phyloP scores from a whole-genome alignment of 768 basidiomycete genomes.

The Tylopilus rubrobrunneus region DNA sequence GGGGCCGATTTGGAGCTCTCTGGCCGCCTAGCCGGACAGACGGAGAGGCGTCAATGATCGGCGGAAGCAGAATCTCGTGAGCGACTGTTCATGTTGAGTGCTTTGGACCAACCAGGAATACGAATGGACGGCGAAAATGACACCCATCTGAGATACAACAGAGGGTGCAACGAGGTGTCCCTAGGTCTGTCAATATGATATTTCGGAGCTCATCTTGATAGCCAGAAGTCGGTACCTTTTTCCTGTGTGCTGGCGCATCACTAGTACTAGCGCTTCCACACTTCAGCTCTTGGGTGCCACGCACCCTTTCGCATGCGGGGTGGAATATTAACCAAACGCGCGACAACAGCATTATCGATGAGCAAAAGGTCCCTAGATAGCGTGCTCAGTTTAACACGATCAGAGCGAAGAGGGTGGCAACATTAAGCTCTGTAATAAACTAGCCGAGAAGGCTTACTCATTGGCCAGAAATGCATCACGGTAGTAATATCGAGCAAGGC shows the following conservation, averaged over 20 bases:
- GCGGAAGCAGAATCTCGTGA: slow-evolving; percentile 7
- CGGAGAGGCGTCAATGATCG: slow-evolving; percentile 12
- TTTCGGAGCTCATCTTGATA: slow-evolving; percentile 3
- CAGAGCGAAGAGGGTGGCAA: slow-evolving; percentile 5
- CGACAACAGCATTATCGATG: slow-evolving; percentile 20
- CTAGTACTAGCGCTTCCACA: background rate
- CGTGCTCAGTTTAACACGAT: slow-evolving; percentile 1
- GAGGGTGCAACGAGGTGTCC: slow-evolving; percentile 17
- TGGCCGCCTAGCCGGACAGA: slow-evolving; percentile 1
- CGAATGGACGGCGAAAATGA: background rate
- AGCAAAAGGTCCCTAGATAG: slow-evolving; percentile 3
- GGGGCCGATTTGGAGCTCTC: background rate
- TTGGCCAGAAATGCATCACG: slow-evolving; percentile 9
- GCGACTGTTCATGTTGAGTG: no score
- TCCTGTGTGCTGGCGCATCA: background rate
- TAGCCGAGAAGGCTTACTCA: slow-evolving; percentile 8
- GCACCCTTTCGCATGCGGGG: background rate
- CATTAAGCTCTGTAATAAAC: background rate
- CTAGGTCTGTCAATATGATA: background rate
- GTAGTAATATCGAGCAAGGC: background rate
- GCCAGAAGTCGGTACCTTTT: slow-evolving; percentile 9
- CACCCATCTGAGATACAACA: background rate
- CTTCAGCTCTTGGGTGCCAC: background rate
- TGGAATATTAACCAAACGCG: slow-evolving; percentile 8
- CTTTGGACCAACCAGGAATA: background rate